These are phyloP conservation scores for Alnus rubra DNA, from an alignment of 306 rosid species.

Conservation along the genomic window DNA sequence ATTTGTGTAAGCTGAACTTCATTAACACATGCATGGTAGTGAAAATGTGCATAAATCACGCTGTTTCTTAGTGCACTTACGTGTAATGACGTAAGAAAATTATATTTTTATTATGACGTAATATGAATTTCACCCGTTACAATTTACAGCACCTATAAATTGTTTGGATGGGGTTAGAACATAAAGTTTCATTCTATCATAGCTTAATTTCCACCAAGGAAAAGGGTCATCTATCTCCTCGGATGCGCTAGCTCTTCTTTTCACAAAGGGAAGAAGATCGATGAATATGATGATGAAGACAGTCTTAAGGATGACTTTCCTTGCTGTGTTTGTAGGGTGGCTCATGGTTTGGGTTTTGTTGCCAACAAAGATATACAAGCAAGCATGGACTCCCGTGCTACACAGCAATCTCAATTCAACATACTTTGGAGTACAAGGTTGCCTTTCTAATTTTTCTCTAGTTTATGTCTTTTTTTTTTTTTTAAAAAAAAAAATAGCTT, in stretches of 20 bases:
- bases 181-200: not conserved
- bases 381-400: constrained; percentile 43
- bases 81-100: not conserved
- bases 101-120: not conserved
- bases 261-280: not conserved
- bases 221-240: not conserved
- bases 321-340: constrained; percentile 53
- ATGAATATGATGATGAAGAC: constrained; percentile 16
- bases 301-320: constrained; percentile 22
- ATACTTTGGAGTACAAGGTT: constrained; percentile 54
- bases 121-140: no score
- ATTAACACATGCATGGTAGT: not conserved
- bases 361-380: constrained; percentile 50
- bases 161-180: not conserved
- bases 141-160: not conserved
- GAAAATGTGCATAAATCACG: not conserved
- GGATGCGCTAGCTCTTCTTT: not conserved
- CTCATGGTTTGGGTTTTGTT: constrained; percentile 51
- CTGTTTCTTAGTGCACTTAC: not conserved
- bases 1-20: not conserved
- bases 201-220: not conserved
- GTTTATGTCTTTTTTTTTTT: no score
- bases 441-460: no score
- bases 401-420: constrained; percentile 41
- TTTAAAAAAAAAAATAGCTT: no score